These are phyloP conservation scores for Sporobolomyces roseus DNA, from an alignment of 768 basidiomycete species.

Conservation along the genomic window DNA sequence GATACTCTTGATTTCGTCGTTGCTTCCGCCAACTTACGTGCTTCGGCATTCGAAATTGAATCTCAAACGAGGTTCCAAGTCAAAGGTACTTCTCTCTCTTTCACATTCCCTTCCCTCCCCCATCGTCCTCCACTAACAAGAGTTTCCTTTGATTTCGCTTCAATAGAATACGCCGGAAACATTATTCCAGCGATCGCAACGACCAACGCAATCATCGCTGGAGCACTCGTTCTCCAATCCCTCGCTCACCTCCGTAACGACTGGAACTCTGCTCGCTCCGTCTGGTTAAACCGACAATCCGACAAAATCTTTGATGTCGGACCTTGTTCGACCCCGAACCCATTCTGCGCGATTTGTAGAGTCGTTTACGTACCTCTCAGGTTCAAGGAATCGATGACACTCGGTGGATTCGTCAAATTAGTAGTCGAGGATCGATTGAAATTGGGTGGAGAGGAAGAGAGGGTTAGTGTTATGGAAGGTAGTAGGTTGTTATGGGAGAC, in stretches of 20 bases:
- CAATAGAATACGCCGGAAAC: conserved; percentile 94
- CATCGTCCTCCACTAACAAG: no score
- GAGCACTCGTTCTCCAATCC: conserved; percentile 88
- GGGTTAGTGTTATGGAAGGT: conserved; percentile 77
- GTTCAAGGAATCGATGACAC: conserved; percentile 58
- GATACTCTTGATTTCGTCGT: conserved; percentile 96
- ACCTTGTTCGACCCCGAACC: conserved; percentile 65
- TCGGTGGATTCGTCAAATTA: conserved; percentile 63
- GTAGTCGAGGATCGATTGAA: conserved; percentile 37
- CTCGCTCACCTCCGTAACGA: conserved; percentile 70
- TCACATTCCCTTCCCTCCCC: neutral
- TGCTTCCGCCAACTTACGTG: conserved; percentile 86
- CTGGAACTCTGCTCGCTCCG: conserved; percentile 49
- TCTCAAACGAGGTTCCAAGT: conserved; percentile 92
- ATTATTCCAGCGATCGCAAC: conserved; percentile 99
- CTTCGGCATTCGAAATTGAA: conserved; percentile 80
- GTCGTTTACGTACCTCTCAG: conserved; percentile 72
- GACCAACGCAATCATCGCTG: conserved; percentile 95
- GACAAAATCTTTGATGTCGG: conserved; percentile 71
- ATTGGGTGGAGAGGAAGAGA: conserved; percentile 48
- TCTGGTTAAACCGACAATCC: conserved; percentile 74
- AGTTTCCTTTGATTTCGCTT: neutral
- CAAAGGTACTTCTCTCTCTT: conserved; percentile 64
- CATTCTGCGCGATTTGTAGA: conserved; percentile 75
- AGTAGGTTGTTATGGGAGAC: conserved; percentile 82